Conservation (phyloP, 805 yeast species). For the Cyberlindnera bimundalis region DNA sequence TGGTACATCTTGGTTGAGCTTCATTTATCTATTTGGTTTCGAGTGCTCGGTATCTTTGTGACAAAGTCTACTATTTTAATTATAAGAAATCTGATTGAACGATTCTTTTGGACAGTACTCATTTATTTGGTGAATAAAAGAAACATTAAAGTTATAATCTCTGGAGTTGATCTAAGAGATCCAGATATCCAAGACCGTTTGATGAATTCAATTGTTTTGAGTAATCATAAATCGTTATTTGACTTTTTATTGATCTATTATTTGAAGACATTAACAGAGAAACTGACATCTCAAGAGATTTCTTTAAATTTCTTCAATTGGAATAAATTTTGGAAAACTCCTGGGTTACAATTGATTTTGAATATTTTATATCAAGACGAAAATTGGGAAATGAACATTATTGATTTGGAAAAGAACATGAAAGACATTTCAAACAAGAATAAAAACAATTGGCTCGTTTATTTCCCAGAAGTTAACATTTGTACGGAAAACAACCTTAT, state of each 20-base stretch:
- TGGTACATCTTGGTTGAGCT: constrained; percentile 13
- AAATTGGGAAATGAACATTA: constrained; percentile 48
- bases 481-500: constrained; percentile 45
- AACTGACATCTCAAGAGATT: constrained; percentile 18
- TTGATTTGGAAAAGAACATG: constrained; percentile 34
- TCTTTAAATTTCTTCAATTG: constrained; percentile 61
- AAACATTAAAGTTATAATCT: constrained; percentile 26
- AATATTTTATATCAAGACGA: constrained; percentile 59
- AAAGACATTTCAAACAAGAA: constrained; percentile 32
- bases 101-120: constrained; percentile 20
- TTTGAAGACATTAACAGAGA: constrained; percentile 29
- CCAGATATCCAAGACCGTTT: constrained; percentile 21
- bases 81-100: constrained; percentile 1
- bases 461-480: constrained; percentile 86
- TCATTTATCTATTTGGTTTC: constrained; percentile 9
- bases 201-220: constrained; percentile 34
- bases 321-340: constrained; percentile 63
- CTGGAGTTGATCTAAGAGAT: constrained; percentile 26
- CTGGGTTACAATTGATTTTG: constrained; percentile 45
- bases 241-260: constrained; percentile 58
- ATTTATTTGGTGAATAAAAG: constrained; percentile 23
- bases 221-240: constrained; percentile 66
- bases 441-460: constrained; percentile 56
- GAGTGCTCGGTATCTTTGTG: constrained; percentile 2
- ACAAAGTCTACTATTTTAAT: constrained; percentile 4